A percentile compares a stretch with the other conserved stretches of the same genome.
These are phyloP conservation scores for Neonectria coccinea DNA, from an alignment of 2,329 filamentous ascomycete genomes.

Conservation along the genomic window DNA sequence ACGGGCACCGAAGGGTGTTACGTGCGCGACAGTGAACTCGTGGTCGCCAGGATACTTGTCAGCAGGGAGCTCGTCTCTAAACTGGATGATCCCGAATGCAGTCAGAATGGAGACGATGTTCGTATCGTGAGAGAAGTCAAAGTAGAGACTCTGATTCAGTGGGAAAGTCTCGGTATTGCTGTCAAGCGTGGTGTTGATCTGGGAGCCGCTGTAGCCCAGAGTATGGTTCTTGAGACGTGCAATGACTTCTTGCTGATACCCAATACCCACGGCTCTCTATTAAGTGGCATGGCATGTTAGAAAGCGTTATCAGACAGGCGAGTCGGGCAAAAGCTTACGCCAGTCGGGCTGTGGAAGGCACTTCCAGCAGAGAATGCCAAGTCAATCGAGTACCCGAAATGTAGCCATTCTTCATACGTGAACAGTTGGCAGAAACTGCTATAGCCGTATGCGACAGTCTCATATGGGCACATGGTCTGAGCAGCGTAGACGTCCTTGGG, in stretches of 20 bases:
- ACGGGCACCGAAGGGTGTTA: slow-evolving; percentile 78
- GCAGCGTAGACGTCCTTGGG: slow-evolving; percentile 72
- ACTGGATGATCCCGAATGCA: slow-evolving; percentile 79
- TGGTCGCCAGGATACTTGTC: slow-evolving; percentile 67
- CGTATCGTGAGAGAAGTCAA: slow-evolving; percentile 84
- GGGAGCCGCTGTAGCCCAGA: slow-evolving; percentile 66
- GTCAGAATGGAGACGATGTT: slow-evolving; percentile 78
- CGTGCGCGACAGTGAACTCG: slow-evolving; percentile 73
- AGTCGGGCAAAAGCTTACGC: slow-evolving; percentile 53
- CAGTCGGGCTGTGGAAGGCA: slow-evolving; percentile 73
- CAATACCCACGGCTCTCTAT: slow-evolving; percentile 76
- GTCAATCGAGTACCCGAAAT: slow-evolving; percentile 78
- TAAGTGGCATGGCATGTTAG: slow-evolving; percentile 8
- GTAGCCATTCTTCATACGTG: slow-evolving; percentile 79
- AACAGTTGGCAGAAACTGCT: slow-evolving; percentile 81
- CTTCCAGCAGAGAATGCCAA: slow-evolving; percentile 71
- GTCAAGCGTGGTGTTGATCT: slow-evolving; percentile 78
- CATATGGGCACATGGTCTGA: slow-evolving; percentile 81
- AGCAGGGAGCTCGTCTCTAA: slow-evolving; percentile 69
- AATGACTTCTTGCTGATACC: slow-evolving; percentile 78
- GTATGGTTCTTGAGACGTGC: slow-evolving; percentile 77
- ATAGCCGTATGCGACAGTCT: slow-evolving; percentile 81
- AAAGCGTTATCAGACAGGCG: neutral
- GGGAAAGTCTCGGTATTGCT: slow-evolving; percentile 77
- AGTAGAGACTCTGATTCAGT: slow-evolving; percentile 77